Evolutionary conservation across 495 filamentous ascomycete species (phyloP).

Genomic region (Penicillium lagena): DNA sequence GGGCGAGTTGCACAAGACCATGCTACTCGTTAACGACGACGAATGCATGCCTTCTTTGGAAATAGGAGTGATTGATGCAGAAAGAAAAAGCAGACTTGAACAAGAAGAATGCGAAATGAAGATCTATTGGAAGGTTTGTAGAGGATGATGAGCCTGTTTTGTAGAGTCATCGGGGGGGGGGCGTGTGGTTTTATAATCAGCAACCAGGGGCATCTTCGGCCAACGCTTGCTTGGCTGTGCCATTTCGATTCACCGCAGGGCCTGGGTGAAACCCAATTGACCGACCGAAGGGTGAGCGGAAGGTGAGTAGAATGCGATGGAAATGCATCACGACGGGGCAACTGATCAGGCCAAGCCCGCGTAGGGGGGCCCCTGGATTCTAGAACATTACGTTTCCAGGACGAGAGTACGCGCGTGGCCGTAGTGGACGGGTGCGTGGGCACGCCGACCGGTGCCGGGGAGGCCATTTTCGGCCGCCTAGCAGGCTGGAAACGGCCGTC

Average conservation of each 20-base stretch:
- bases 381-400: background rate
- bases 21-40: too few relatives aligned
- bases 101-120: too few relatives aligned
- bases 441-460: constrained; percentile 7
- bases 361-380: constrained; percentile 1
- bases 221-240: background rate
- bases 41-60: background rate
- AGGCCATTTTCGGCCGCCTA: constrained; percentile 5
- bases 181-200: too few relatives aligned
- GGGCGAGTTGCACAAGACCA: background rate
- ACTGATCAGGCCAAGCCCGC: background rate
- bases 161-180: too few relatives aligned
- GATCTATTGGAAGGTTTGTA: too few relatives aligned
- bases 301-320: constrained; percentile 4
- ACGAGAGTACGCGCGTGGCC: constrained; percentile 2
- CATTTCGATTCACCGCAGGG: constrained; percentile 3
- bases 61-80: too few relatives aligned
- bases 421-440: constrained; percentile 2
- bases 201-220: too few relatives aligned
- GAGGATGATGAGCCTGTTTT: too few relatives aligned
- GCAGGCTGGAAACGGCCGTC: constrained; percentile 6
- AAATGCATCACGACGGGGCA: constrained; percentile 2
- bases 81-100: too few relatives aligned
- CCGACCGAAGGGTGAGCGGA: background rate
- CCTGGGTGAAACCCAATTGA: too few relatives aligned